phyloP scores from a whole-genome alignment of 805 yeast genomes.

The Lipomyces orientalis region DNA sequence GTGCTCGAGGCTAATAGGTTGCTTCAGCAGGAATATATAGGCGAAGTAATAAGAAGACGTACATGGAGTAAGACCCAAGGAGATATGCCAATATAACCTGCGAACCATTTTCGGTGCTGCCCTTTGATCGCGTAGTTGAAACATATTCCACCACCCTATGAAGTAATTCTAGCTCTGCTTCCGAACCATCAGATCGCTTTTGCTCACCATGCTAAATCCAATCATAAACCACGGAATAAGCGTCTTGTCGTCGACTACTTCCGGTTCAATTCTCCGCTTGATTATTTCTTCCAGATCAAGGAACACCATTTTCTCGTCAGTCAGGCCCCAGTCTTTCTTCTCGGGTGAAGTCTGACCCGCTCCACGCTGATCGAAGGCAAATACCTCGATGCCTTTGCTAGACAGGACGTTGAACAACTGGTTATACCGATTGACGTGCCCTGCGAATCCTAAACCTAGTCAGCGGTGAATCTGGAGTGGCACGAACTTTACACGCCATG shows the following conservation, averaged over 20 bases:
- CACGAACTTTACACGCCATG: constrained; percentile 37
- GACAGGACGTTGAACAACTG: constrained; percentile 43
- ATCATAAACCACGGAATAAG: constrained; percentile 31
- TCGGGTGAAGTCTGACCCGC: constrained; percentile 45
- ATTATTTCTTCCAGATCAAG: constrained; percentile 46
- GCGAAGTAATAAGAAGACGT: not conserved
- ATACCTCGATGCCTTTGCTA: constrained; percentile 46
- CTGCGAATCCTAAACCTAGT: constrained; percentile 45
- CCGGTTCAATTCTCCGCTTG: constrained; percentile 23
- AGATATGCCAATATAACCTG: constrained; percentile 45
- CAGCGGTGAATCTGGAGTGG: not conserved
- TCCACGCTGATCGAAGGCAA: constrained; percentile 50
- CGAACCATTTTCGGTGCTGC: constrained; percentile 42
- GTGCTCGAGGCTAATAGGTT: constrained; percentile 24
- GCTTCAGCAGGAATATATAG: constrained; percentile 7
- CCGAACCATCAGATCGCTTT: not conserved
- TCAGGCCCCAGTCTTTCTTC: constrained; percentile 43
- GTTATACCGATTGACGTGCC: constrained; percentile 44
- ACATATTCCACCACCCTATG: constrained; percentile 47
- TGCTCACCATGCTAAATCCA: constrained; percentile 31
- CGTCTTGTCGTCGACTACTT: constrained; percentile 7
- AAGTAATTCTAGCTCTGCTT: not conserved
- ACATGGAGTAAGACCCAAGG: constrained; percentile 44
- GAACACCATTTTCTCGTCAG: constrained; percentile 44
- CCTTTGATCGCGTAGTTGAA: constrained; percentile 49